Evolutionary conservation across 805 yeast genomes (phyloP).

Genomic region (Saturnispora serradocipensis): DNA sequence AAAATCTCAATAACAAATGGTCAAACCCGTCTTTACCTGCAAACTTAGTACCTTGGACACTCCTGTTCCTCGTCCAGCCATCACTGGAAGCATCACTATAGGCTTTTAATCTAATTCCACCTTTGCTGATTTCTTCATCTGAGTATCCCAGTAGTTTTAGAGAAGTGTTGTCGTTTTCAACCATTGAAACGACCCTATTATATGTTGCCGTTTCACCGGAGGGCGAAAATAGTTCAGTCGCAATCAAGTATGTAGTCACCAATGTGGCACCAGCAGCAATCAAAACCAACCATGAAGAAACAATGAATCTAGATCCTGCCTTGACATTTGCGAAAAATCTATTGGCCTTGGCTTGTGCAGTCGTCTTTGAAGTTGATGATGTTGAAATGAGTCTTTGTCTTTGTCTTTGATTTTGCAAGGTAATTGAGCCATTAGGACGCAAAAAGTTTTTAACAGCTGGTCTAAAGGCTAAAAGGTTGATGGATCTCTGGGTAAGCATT

Average conservation of each 20-base stretch:
- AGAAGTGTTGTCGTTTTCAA: constrained; percentile 58
- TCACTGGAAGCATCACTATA: constrained; percentile 66
- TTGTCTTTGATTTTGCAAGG: not conserved
- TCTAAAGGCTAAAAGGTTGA: not conserved
- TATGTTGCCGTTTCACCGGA: constrained; percentile 88
- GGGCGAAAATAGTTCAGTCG: constrained; percentile 77
- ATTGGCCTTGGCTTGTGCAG: constrained; percentile 15
- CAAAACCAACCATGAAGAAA: constrained; percentile 52
- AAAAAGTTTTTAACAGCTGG: not conserved
- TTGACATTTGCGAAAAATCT: constrained; percentile 39
- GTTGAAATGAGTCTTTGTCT: not conserved
- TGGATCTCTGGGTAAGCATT: not conserved
- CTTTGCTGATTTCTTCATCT: constrained; percentile 32
- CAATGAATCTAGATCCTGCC: constrained; percentile 51
- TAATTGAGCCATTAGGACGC: not conserved
- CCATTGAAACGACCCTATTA: constrained; percentile 71
- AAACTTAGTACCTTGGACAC: constrained; percentile 59
- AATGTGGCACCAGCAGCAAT: constrained; percentile 65
- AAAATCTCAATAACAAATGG: constrained; percentile 76
- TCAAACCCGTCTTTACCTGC: constrained; percentile 68
- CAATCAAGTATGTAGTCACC: constrained; percentile 60
- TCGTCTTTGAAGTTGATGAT: constrained; percentile 3
- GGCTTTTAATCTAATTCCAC: constrained; percentile 56
- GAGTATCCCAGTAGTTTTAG: constrained; percentile 42
- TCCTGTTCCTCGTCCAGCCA: constrained; percentile 84